These are phyloP conservation scores for Phytophthora fragariaefolia DNA, from an alignment of 352 stramenopile species.

Conservation along the genomic window DNA sequence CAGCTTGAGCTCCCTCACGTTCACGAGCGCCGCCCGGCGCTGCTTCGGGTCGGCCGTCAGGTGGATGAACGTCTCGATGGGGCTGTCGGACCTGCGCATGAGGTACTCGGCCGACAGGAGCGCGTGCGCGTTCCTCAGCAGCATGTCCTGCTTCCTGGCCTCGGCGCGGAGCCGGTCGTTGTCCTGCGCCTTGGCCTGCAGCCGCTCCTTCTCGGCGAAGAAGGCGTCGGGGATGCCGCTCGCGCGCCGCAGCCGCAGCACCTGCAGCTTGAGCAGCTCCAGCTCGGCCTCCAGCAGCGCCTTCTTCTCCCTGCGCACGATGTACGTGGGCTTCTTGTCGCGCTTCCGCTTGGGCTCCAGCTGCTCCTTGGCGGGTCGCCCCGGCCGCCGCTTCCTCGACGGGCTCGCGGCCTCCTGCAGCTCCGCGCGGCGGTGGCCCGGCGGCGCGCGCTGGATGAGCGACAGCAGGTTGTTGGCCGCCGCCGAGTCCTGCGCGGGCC, in stretches of 20 bases:
- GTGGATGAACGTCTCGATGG: conserved; percentile 52
- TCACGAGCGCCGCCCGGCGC: conserved; percentile 30
- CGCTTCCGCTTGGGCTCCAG: no score
- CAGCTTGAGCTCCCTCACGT: conserved; percentile 43
- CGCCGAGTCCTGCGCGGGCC: conserved; percentile 13
- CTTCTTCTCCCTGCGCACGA: conserved; percentile 56
- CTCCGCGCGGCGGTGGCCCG: neutral
- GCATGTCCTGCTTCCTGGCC: conserved; percentile 53
- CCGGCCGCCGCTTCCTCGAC: conserved; percentile 10
- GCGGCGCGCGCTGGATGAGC: conserved; percentile 31
- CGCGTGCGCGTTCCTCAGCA: conserved; percentile 44
- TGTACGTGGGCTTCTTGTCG: conserved; percentile 50
- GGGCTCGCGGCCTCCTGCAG: neutral
- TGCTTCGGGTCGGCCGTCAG: conserved; percentile 44
- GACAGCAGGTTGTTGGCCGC: conserved; percentile 41
- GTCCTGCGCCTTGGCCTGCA: conserved; percentile 31
- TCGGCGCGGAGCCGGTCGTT: conserved; percentile 45
- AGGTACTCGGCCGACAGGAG: conserved; percentile 50
- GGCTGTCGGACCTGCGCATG: conserved; percentile 39
- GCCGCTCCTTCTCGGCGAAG: conserved; percentile 35
- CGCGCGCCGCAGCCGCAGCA: conserved; percentile 33
- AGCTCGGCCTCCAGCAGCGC: conserved; percentile 47
- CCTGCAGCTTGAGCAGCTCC: conserved; percentile 39
- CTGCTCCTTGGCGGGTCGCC: conserved; percentile 18
- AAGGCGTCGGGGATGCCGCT: conserved; percentile 43